These are phyloP conservation scores for Irpex rosettiformis DNA, from an alignment of 1,284 basidiomycete genomes.

Conservation along the genomic window DNA sequence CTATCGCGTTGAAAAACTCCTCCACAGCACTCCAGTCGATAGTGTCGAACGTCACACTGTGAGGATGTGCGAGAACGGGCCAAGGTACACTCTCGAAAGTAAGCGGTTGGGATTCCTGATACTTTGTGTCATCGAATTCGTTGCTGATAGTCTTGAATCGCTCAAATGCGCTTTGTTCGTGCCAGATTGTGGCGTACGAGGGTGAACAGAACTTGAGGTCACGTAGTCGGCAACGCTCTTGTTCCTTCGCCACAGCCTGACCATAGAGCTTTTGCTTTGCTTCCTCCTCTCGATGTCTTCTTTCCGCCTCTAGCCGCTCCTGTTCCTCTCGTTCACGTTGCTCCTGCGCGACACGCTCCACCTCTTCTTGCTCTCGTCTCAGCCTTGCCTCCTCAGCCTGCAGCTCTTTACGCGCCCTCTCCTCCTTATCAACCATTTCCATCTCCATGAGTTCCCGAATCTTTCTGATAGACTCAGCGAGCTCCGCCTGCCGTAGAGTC, in stretches of 20 bases:
- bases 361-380: background rate
- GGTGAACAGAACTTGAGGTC: background rate
- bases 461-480: background rate
- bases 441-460: background rate
- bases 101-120: conserved; percentile 6
- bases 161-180: background rate
- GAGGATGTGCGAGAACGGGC: conserved; percentile 7
- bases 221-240: background rate
- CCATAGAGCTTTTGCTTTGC: too few species aligned
- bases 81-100: conserved; percentile 12
- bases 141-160: conserved; percentile 3
- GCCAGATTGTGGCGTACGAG: background rate
- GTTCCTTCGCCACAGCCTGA: background rate
- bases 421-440: background rate
- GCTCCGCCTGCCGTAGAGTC: background rate
- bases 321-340: background rate
- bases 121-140: conserved; percentile 10
- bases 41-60: background rate
- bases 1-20: conserved; percentile 4
- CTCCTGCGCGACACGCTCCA: conserved; percentile 1
- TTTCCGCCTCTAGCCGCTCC: background rate
- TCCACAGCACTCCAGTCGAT: conserved; percentile 12
- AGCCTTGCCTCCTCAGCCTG: background rate
- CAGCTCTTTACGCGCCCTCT: background rate
- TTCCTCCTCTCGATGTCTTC: background rate